A percentile compares a stretch with the other conserved stretches of the same genome.
Conservation (phyloP, 2,329 filamentous ascomycete species). For the Fusarium sp. region DNA sequence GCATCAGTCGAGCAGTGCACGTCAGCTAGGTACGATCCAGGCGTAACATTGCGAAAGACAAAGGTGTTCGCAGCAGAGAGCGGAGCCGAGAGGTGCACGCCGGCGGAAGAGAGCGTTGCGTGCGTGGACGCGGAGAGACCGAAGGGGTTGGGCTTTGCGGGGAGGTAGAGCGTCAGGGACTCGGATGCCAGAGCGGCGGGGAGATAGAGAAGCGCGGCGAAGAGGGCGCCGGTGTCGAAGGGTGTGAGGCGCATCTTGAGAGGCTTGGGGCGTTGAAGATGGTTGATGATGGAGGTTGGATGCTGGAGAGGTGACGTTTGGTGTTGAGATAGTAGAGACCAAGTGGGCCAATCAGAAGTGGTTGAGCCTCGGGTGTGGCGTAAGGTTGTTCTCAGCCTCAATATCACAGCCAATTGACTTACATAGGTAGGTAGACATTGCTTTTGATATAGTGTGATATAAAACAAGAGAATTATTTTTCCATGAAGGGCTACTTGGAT, state of each 20-base stretch:
- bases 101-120: constrained; percentile 65
- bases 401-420: neutral
- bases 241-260: constrained; percentile 51
- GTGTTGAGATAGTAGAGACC: constrained; percentile 35
- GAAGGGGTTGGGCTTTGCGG: constrained; percentile 61
- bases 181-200: constrained; percentile 45
- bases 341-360: constrained; percentile 40
- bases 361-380: constrained; percentile 27
- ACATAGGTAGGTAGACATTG: neutral
- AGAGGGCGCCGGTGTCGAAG: constrained; percentile 49
- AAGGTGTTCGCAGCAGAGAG: constrained; percentile 77
- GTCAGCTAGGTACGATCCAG: constrained; percentile 83
- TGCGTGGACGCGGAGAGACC: constrained; percentile 73
- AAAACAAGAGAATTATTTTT: no score
- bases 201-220: constrained; percentile 52
- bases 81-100: constrained; percentile 62
- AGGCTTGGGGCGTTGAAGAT: neutral
- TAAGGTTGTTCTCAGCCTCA: constrained; percentile 36
- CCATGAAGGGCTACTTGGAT: no score
- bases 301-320: constrained; percentile 36
- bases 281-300: constrained; percentile 20
- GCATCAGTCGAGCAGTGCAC: constrained; percentile 78
- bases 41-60: constrained; percentile 76
- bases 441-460: no score
- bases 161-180: constrained; percentile 59